Evolutionary conservation across 202 grass and related monocot species (phyloP), one percentile per base, ranked within the genome.

Genomic region (Carex arenaria): DNA sequence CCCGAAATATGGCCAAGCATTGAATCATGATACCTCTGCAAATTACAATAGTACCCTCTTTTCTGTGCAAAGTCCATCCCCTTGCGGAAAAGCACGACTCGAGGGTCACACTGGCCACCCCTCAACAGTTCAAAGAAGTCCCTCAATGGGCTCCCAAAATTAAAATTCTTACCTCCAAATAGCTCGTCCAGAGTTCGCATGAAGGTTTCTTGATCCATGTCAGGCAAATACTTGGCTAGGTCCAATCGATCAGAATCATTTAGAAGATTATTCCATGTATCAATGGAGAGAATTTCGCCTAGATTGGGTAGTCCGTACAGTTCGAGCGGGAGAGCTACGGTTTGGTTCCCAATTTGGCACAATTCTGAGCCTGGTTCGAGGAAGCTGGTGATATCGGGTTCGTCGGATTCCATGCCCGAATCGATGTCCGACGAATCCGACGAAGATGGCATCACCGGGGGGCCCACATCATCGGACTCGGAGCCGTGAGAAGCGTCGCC

Each of bases 351-450:
- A 15, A 87, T 80, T 61, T 87, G 86, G 72, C 86, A 87, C 62
- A 87, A 67, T 78, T 84, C 81, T 6, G 86, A 78, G 13, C 72
- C 81, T 0, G 86, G 72, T 51, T 84, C 86, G 10, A 82, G 69
- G 4, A 87, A 57, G 54, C 82, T 83, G 10, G 72, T 79, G 62
- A 87, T 65, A 61, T 87, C 86, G 6, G 64, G 32, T 51, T 87
- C 86, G 61, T 87, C 86, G 8, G 86, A 84, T 70, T 84, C 86
- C 86, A 87, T 87, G 32, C 86, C 86, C 3, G 86, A 87, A 49
- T 87, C 86, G 13, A 87, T 18, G 45, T 87, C 85, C 68, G 85
- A 87, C 47, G 76, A 80, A 20, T 49, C 38, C n/a, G 69, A 80
- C 2, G 67, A 83, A 9, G 67, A 68, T 42, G 5, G 19, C 2